Conservation (phyloP, 1,284 basidiomycete species). For the Salmacisia buchloeana region DNA sequence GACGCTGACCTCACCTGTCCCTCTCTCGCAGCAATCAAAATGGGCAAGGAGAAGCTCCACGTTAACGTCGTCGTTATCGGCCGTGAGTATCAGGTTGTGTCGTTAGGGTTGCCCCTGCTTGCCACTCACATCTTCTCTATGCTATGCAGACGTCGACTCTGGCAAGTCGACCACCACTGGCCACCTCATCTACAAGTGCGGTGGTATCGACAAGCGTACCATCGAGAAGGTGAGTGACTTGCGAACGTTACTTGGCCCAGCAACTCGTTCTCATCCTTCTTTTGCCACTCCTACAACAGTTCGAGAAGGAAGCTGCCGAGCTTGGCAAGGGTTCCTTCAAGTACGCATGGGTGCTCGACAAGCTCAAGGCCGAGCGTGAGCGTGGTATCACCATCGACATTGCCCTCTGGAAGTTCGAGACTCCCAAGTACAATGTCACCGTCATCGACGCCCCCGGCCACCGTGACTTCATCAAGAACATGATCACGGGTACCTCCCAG, state of each 20-base stretch:
- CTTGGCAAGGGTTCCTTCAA: constrained; percentile 99
- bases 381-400: constrained; percentile 99
- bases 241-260: neutral
- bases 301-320: constrained; percentile 99
- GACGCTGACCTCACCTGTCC: neutral
- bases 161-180: constrained; percentile 99
- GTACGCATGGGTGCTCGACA: constrained; percentile 97
- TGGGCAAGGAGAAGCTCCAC: constrained; percentile 27
- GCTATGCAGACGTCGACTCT: constrained; percentile 44
- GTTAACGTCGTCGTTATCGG: constrained; percentile 52
- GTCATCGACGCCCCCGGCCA: constrained; percentile 99
- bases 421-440: constrained; percentile 56
- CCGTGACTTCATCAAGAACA: constrained; percentile 99
- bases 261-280: neutral
- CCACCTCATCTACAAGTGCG: constrained; percentile 99
- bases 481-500: constrained; percentile 81
- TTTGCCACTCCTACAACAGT: constrained; percentile 50
- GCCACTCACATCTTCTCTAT: neutral
- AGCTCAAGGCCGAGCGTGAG: constrained; percentile 97
- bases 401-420: constrained; percentile 58
- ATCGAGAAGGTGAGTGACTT: constrained; percentile 69
- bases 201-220: constrained; percentile 99
- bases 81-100: too few species aligned
- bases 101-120: neutral
- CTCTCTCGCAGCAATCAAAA: constrained; percentile 6